phyloP scores from a whole-genome alignment of 164 flowering plant genomes.

The Chimonanthus praecox region DNA sequence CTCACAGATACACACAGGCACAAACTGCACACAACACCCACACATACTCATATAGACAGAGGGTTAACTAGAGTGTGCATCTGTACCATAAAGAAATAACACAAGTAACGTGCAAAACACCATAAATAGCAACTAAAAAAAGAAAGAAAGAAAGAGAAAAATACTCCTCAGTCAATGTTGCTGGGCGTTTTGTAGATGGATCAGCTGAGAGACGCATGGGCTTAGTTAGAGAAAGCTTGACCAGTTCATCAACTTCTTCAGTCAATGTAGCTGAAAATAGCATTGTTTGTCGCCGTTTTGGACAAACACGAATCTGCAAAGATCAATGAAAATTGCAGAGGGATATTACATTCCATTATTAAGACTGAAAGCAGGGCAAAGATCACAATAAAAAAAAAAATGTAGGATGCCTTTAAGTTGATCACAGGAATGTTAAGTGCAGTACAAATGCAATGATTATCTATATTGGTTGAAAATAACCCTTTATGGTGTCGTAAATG shows the following conservation, averaged over 20 bases:
- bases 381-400: background rate
- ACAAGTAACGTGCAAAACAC: background rate
- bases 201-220: slow-evolving; percentile 96
- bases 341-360: background rate
- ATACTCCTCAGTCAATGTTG: slow-evolving; percentile 86
- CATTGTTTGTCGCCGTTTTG: slow-evolving; percentile 88
- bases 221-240: slow-evolving; percentile 73
- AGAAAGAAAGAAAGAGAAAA: slow-evolving; percentile 6
- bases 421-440: background rate
- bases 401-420: background rate
- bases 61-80: too few species aligned
- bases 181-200: slow-evolving; percentile 83
- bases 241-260: slow-evolving; percentile 80
- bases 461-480: background rate
- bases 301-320: slow-evolving; percentile 72
- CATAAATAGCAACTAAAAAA: background rate
- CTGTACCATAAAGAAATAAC: background rate
- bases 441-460: too few species aligned
- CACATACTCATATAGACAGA: too few species aligned
- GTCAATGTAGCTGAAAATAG: slow-evolving; percentile 98
- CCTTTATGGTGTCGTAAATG: background rate
- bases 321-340: background rate
- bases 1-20: too few species aligned
- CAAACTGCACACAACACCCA: too few species aligned
- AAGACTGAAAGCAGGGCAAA: background rate